Evolutionary conservation across 1,284 basidiomycete species (phyloP).

Genomic region (Cutaneotrichosporon spelunceum): DNA sequence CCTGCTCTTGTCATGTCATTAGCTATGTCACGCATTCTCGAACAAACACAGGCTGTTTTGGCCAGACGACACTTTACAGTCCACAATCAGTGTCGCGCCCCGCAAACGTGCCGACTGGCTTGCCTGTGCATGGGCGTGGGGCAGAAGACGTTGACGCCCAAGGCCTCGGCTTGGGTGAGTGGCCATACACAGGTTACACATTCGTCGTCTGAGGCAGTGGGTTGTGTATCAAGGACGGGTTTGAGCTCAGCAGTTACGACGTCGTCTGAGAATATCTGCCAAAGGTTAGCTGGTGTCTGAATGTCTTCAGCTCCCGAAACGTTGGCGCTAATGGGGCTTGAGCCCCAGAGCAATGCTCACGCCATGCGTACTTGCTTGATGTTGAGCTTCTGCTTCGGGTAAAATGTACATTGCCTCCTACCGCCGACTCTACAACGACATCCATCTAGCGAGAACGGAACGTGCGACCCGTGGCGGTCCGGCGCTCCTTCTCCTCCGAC

Average conservation of each 20-base stretch:
- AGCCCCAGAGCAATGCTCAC: no score
- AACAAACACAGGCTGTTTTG: neutral
- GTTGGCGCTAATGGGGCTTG: no score
- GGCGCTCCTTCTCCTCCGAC: conserved; percentile 66
- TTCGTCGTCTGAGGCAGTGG: no score
- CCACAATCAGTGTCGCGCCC: neutral
- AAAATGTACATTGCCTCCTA: neutral
- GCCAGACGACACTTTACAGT: neutral
- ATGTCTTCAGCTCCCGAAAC: no score
- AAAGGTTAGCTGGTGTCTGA: no score
- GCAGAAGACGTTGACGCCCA: no score
- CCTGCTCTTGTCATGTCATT: neutral
- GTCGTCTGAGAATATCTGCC: no score
- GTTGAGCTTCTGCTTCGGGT: neutral
- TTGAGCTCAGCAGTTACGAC: no score
- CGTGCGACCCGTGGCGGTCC: conserved; percentile 68
- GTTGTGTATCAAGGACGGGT: no score
- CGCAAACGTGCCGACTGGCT: neutral
- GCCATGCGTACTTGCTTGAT: neutral
- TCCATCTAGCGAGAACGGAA: conserved; percentile 40
- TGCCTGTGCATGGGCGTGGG: no score
- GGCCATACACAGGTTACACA: no score
- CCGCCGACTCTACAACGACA: neutral
- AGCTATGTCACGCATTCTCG: neutral
- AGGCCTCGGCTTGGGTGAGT: no score